Conservation (phyloP, 345 rosid species). For the Hypericum androsaemum region DNA sequence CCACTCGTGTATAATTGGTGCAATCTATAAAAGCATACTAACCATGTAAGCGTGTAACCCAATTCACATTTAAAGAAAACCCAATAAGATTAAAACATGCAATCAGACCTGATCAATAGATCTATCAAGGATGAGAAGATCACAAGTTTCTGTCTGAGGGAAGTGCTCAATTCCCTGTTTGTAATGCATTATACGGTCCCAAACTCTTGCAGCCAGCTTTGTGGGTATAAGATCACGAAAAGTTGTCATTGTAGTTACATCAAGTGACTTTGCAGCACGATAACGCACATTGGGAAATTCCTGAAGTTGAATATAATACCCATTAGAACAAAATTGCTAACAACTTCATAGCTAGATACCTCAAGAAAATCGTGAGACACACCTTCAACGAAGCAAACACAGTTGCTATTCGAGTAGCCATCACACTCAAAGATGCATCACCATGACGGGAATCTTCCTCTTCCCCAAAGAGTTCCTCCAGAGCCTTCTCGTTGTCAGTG, state of each 20-base stretch:
- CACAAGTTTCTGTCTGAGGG: conserved; percentile 93
- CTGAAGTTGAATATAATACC: conserved; percentile 23
- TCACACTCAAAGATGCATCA: conserved; percentile 76
- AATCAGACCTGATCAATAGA: conserved; percentile 82
- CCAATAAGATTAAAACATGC: conserved; percentile 8
- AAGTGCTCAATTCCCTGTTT: conserved; percentile 68
- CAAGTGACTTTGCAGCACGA: conserved; percentile 94
- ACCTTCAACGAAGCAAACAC: conserved; percentile 98
- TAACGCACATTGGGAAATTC: conserved; percentile 92
- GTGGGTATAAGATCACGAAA: conserved; percentile 83
- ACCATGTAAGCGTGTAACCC: conserved; percentile 2
- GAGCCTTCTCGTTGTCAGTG: conserved; percentile 81
- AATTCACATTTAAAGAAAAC: conserved; percentile 7
- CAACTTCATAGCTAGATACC: conserved; percentile 8
- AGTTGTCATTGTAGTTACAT: conserved; percentile 91
- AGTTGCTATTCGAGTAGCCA: conserved; percentile 91
- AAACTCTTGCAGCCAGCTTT: conserved; percentile 95
- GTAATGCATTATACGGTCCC: conserved; percentile 74
- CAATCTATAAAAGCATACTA: conserved; percentile 50
- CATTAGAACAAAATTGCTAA: too few species aligned
- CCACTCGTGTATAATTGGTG: conserved; percentile 99
- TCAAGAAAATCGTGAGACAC: conserved; percentile 16
- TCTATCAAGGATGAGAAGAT: conserved; percentile 91
- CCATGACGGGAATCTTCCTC: conserved; percentile 75
- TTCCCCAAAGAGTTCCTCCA: conserved; percentile 79